Conservation (phyloP, 2,329 filamentous ascomycete genomes). For the Epichloe uncinata region DNA sequence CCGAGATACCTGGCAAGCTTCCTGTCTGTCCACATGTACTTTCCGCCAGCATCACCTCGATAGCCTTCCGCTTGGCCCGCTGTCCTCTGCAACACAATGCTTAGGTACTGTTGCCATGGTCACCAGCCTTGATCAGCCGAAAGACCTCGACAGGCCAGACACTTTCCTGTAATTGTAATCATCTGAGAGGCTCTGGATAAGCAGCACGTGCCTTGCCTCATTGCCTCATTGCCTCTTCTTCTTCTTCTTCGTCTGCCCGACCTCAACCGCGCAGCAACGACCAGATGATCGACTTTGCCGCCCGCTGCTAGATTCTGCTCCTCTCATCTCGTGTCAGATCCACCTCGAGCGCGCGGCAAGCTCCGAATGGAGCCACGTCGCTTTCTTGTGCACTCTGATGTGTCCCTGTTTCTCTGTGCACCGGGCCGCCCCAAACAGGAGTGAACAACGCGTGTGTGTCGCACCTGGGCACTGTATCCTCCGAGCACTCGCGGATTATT, state of each 20-base stretch:
- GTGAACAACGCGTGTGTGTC: background rate
- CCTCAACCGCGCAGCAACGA: background rate
- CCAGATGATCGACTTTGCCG: background rate
- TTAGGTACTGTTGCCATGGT: background rate
- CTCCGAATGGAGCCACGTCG: constrained; percentile 7
- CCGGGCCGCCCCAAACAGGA: background rate
- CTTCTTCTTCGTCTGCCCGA: background rate
- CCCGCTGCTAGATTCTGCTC: background rate
- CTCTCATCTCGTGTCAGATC: background rate
- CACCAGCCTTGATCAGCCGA: background rate
- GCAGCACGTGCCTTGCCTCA: background rate
- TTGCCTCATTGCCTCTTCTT: background rate
- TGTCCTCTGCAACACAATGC: background rate
- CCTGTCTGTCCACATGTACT: background rate
- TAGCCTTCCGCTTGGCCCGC: background rate
- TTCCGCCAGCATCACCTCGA: background rate
- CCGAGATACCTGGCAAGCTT: too few relatives aligned
- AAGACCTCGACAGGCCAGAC: background rate
- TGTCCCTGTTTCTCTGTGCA: background rate
- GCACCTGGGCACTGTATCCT: background rate
- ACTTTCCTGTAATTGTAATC: background rate
- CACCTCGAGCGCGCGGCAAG: constrained; percentile 3
- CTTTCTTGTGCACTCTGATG: background rate
- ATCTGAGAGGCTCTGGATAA: too few relatives aligned
- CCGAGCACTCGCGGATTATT: background rate